A percentile compares a stretch with the other conserved stretches of the same genome.
phyloP scores from a whole-genome alignment of 768 basidiomycete genomes.

The Kwoniella dendrophila region DNA sequence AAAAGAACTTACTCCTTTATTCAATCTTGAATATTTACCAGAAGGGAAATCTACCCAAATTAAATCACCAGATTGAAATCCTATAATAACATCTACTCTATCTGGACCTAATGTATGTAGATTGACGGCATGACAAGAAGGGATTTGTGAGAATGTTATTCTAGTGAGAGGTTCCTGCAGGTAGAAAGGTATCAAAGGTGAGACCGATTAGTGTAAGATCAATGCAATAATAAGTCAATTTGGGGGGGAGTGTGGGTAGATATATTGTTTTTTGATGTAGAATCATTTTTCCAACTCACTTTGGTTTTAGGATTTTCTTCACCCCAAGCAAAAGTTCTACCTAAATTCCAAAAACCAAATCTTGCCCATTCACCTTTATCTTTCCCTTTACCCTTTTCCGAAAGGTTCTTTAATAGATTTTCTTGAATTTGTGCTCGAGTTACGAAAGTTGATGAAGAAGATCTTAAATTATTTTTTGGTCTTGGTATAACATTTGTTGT shows the following conservation, averaged over 20 bases:
- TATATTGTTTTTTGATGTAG: too few relatives aligned
- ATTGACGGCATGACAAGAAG: slow-evolving; percentile 91
- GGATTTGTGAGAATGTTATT: slow-evolving; percentile 80
- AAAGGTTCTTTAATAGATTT: slow-evolving; percentile 69
- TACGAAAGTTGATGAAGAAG: slow-evolving; percentile 90
- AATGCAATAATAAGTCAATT: neutral
- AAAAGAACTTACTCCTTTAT: slow-evolving; percentile 51
- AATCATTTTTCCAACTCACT: slow-evolving; percentile 59
- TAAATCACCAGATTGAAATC: slow-evolving; percentile 91
- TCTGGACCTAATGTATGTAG: slow-evolving; percentile 73
- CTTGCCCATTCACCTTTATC: slow-evolving; percentile 71
- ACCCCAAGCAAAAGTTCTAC: slow-evolving; percentile 80
- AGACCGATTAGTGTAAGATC: slow-evolving; percentile 11
- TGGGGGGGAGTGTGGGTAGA: too few relatives aligned
- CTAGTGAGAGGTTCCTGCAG: slow-evolving; percentile 83
- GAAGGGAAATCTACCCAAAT: slow-evolving; percentile 79
- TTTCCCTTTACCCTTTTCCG: slow-evolving; percentile 63
- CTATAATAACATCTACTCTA: slow-evolving; percentile 83
- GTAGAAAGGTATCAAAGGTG: slow-evolving; percentile 10
- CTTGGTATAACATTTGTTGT: slow-evolving; percentile 57
- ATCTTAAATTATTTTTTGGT: slow-evolving; percentile 88
- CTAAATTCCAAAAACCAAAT: slow-evolving; percentile 84
- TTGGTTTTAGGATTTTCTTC: slow-evolving; percentile 83
- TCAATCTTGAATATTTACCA: slow-evolving; percentile 53
- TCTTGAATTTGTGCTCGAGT: slow-evolving; percentile 80